These are phyloP conservation scores for Tilletia indica DNA, from an alignment of 1,284 basidiomycete species.

Conservation along the genomic window DNA sequence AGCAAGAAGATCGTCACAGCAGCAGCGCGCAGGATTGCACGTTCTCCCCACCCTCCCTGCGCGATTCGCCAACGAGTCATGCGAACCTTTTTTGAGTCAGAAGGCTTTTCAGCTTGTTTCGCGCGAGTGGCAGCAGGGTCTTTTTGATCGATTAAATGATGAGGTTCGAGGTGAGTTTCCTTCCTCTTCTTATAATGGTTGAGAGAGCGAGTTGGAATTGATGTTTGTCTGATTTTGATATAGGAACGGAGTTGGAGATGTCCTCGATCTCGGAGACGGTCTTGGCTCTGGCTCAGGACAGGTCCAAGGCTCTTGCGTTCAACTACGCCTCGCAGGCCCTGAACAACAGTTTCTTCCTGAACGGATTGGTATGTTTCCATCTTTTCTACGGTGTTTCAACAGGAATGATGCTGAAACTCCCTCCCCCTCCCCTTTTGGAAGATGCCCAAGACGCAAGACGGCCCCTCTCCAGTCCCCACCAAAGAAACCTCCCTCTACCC, in stretches of 20 bases:
- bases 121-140: slow-evolving; percentile 47
- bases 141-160: slow-evolving; percentile 51
- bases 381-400: too few species aligned
- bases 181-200: background rate
- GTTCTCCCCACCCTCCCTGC: too few species aligned
- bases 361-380: slow-evolving; percentile 68
- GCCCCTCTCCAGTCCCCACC: background rate
- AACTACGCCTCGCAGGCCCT: slow-evolving; percentile 88
- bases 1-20: too few species aligned
- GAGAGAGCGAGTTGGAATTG: background rate
- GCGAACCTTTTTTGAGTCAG: slow-evolving; percentile 45
- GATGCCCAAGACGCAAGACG: slow-evolving; percentile 20
- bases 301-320: slow-evolving; percentile 71
- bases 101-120: slow-evolving; percentile 44
- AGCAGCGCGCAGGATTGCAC: too few species aligned
- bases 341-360: slow-evolving; percentile 94
- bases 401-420: background rate
- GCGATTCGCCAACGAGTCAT: slow-evolving; percentile 8
- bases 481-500: slow-evolving; percentile 21
- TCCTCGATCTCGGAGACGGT: slow-evolving; percentile 72
- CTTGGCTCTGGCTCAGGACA: slow-evolving; percentile 68
- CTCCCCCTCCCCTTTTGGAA: background rate
- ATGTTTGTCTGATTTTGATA: background rate
- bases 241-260: slow-evolving; percentile 66
- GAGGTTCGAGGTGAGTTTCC: slow-evolving; percentile 44